Percentiles rank a stretch among this genome's conserved stretches.
Conservation (phyloP, 192 early-diverging fungal genomes). For the Coemansia sp. region DNA sequence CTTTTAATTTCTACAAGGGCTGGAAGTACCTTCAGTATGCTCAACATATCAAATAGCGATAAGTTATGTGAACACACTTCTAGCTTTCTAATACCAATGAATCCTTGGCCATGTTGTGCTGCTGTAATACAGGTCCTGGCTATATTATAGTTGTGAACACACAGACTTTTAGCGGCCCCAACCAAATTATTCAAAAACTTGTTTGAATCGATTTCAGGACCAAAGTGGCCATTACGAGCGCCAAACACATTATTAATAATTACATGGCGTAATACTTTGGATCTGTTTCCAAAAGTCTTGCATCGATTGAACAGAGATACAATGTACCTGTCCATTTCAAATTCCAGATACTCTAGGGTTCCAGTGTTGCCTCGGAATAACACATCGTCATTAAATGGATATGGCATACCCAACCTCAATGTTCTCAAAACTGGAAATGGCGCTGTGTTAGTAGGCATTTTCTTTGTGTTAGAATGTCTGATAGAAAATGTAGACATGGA, state of each 20-base stretch:
- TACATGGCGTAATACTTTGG: neutral
- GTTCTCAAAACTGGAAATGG: neutral
- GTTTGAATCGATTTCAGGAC: neutral
- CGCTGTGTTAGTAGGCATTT: neutral
- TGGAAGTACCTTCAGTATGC: neutral
- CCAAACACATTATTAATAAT: neutral
- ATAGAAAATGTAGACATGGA: neutral
- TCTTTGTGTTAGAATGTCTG: neutral
- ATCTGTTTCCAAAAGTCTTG: neutral
- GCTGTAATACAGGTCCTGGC: too few relatives aligned
- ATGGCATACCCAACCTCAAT: neutral
- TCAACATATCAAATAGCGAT: neutral
- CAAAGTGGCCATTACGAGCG: neutral
- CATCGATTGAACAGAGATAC: neutral
- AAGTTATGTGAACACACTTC: neutral
- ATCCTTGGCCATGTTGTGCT: too few relatives aligned
- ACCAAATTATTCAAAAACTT: neutral
- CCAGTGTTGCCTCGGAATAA: constrained; percentile 7
- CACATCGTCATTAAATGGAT: constrained; percentile 12
- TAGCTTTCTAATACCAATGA: neutral
- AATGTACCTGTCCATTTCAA: neutral
- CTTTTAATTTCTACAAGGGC: neutral
- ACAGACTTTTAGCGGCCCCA: neutral
- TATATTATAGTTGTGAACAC: neutral
- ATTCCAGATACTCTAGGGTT: constrained; percentile 6